A percentile compares a stretch with the other conserved stretches of the same genome.
These are phyloP conservation scores for Funneliformis mosseae DNA, from an alignment of 192 early-diverging fungal genomes.

Conservation along the genomic window DNA sequence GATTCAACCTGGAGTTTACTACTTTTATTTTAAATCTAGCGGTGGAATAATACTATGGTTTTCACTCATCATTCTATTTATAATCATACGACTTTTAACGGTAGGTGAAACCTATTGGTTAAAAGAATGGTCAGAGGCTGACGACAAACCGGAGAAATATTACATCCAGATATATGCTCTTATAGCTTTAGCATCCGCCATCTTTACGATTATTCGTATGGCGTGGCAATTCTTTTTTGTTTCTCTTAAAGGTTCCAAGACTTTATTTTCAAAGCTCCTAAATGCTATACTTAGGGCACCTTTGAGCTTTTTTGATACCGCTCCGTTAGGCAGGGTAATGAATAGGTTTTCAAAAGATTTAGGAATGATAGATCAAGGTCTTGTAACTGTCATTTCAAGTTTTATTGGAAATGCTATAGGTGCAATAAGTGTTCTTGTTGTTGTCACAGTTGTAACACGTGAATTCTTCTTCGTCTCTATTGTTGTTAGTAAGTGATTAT, in stretches of 20 bases:
- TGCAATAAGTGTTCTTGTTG: constrained; percentile 52
- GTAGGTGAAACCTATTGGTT: constrained; percentile 70
- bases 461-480: constrained; percentile 61
- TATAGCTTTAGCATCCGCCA: constrained; percentile 45
- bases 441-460: constrained; percentile 66
- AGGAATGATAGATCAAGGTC: constrained; percentile 69
- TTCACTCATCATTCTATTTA: constrained; percentile 45
- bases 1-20: constrained; percentile 76
- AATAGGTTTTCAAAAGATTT: constrained; percentile 92
- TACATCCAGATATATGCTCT: constrained; percentile 65
- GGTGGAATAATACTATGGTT: constrained; percentile 68
- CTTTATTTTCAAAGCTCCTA: constrained; percentile 60
- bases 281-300: constrained; percentile 66
- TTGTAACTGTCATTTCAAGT: constrained; percentile 54
- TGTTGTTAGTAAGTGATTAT: constrained; percentile 44
- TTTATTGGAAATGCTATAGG: constrained; percentile 53
- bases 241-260: constrained; percentile 59
- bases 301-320: constrained; percentile 87
- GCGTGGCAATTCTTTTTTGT: constrained; percentile 48
- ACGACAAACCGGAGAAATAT: background rate
- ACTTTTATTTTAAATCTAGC: constrained; percentile 69
- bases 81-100: constrained; percentile 48
- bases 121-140: constrained; percentile 55
- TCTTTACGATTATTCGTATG: constrained; percentile 47
- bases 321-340: constrained; percentile 83